phyloP scores from a whole-genome alignment of 768 basidiomycete genomes.

The Dioszegia aurantiaca region DNA sequence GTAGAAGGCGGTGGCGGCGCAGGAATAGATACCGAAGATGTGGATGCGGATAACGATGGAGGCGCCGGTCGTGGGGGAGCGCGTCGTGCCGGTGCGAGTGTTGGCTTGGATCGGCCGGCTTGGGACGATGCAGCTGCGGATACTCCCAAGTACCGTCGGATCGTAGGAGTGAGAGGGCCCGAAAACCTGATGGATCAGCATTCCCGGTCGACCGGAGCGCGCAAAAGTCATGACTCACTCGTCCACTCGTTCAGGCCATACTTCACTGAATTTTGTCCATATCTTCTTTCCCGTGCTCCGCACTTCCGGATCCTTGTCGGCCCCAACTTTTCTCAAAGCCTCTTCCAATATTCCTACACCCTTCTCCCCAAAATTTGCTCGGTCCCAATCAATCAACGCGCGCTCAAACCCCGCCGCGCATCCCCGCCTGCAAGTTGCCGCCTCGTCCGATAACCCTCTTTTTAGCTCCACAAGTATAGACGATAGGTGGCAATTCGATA shows the following conservation, averaged over 20 bases:
- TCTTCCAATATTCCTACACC: conserved; percentile 48
- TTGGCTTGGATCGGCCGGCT: conserved; percentile 26
- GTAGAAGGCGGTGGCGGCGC: background rate
- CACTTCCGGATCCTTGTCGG: conserved; percentile 53
- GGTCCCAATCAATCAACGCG: conserved; percentile 44
- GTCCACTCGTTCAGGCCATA: conserved; percentile 51
- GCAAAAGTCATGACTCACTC: conserved; percentile 35
- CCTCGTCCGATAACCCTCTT: conserved; percentile 50
- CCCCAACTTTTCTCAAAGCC: conserved; percentile 51
- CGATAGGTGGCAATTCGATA: conserved; percentile 51
- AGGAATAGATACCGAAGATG: conserved; percentile 9
- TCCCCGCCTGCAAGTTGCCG: conserved; percentile 41
- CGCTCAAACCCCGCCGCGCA: conserved; percentile 38
- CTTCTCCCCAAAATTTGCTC: conserved; percentile 39
- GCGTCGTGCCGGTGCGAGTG: background rate
- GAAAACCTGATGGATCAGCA: conserved; percentile 48
- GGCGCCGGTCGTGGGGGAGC: conserved; percentile 13
- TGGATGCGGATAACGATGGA: conserved; percentile 9
- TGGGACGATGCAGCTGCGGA: conserved; percentile 24
- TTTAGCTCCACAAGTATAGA: conserved; percentile 44
- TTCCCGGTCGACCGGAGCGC: background rate
- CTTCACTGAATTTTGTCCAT: conserved; percentile 49
- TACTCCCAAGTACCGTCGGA: conserved; percentile 51
- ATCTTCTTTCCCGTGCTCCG: conserved; percentile 51
- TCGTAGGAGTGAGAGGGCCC: conserved; percentile 53